Conservation (phyloP, 2,329 filamentous ascomycete species). For the Paecilomyces variotii region DNA sequence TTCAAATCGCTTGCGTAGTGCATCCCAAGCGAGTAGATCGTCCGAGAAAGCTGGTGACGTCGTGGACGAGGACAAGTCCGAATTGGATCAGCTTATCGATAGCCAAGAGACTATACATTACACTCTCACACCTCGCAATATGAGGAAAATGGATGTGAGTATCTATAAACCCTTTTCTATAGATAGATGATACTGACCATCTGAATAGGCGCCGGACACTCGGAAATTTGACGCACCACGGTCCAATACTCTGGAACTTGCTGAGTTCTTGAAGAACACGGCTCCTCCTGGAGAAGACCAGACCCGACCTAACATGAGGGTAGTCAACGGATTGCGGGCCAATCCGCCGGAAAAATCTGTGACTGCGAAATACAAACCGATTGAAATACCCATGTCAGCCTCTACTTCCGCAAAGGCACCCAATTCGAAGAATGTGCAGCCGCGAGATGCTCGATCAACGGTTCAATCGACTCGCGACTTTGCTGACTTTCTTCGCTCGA, state of each 20-base stretch:
- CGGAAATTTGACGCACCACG: conserved; percentile 24
- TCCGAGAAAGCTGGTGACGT: conserved; percentile 21
- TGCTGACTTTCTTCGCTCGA: conserved; percentile 81
- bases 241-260: conserved; percentile 27
- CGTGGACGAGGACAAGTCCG: conserved; percentile 49
- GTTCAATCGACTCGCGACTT: conserved; percentile 72
- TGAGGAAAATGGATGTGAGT: conserved; percentile 67
- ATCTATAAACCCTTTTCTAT: background rate
- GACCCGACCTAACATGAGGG: conserved; percentile 8
- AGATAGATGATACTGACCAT: conserved; percentile 1
- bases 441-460: conserved; percentile 66
- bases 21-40: conserved; percentile 27
- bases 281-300: conserved; percentile 22
- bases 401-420: conserved; percentile 5
- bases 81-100: conserved; percentile 72
- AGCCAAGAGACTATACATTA: conserved; percentile 78
- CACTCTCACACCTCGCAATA: conserved; percentile 70
- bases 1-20: conserved; percentile 24
- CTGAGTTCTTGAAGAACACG: conserved; percentile 30
- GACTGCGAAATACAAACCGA: conserved; percentile 14
- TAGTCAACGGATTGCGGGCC: conserved; percentile 9
- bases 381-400: conserved; percentile 5
- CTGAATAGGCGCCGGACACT: conserved; percentile 23
- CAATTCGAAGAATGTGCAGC: conserved; percentile 29
- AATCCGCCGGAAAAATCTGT: conserved; percentile 11